Percentiles rank a stretch among this genome's conserved stretches.
Conservation (phyloP, 441 rosid genomes). For the Bruguiera hainesii region DNA sequence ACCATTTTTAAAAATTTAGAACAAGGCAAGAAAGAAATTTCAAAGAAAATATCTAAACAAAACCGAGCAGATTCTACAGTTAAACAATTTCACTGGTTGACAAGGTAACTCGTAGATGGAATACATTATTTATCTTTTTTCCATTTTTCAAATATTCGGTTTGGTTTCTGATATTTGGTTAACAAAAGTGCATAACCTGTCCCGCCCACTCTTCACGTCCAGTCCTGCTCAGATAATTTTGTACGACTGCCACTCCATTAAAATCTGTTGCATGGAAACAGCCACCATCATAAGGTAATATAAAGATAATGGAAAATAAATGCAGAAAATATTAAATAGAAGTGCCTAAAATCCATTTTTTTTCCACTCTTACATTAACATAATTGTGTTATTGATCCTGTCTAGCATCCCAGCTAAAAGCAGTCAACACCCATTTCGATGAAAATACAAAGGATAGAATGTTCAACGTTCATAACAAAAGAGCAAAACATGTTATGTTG, state of each 20-base stretch:
- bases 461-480: neutral
- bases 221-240: slow-evolving; percentile 77
- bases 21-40: neutral
- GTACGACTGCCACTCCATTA: slow-evolving; percentile 80
- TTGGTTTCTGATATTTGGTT: neutral
- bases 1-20: neutral
- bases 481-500: slow-evolving; percentile 8
- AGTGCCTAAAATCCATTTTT: no score
- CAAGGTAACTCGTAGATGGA: no score
- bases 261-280: slow-evolving; percentile 65
- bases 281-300: neutral
- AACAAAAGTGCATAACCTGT: slow-evolving; percentile 48
- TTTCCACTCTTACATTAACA: no score
- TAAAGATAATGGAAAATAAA: no score
- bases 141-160: no score
- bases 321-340: no score
- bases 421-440: neutral
- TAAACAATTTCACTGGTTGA: no score
- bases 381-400: neutral
- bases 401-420: neutral
- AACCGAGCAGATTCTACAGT: no score
- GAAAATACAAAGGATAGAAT: neutral
- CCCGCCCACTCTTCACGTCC: slow-evolving; percentile 90
- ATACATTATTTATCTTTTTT: no score
- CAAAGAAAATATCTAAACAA: neutral